A percentile compares a stretch with the other conserved stretches of the same genome.
These are phyloP conservation scores for Megacollybia marginata DNA, from an alignment of 768 basidiomycete genomes.

Conservation along the genomic window DNA sequence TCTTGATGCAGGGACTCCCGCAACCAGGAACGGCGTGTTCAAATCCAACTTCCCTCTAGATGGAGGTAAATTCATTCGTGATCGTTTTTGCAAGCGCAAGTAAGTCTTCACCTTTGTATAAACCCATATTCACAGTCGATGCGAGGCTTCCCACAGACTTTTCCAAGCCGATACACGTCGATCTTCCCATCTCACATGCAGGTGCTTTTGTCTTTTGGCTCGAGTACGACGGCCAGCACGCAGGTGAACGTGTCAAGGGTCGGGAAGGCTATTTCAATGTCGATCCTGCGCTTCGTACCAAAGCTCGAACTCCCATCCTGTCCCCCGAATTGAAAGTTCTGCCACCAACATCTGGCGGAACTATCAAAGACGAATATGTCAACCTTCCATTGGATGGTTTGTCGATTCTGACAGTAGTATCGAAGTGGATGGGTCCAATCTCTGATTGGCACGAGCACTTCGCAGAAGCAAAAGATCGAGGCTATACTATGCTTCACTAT, in stretches of 20 bases:
- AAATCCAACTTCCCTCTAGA: constrained; percentile 97
- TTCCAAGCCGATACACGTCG: constrained; percentile 86
- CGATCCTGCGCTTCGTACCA: constrained; percentile 79
- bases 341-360: constrained; percentile 42
- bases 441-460: constrained; percentile 74
- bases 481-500: constrained; percentile 98
- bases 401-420: constrained; percentile 82
- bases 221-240: constrained; percentile 68
- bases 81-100: constrained; percentile 69
- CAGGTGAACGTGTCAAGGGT: constrained; percentile 64
- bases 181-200: constrained; percentile 93
- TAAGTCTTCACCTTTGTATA: constrained; percentile 29
- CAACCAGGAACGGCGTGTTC: constrained; percentile 84
- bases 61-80: constrained; percentile 77
- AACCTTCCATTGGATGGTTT: constrained; percentile 84
- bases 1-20: constrained; percentile 87
- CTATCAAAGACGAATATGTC: constrained; percentile 41
- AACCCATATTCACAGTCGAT: constrained; percentile 12
- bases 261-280: constrained; percentile 95
- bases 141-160: constrained; percentile 76
- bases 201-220: constrained; percentile 96
- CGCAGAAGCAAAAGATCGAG: constrained; percentile 75
- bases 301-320: constrained; percentile 70
- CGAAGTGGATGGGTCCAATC: constrained; percentile 96
- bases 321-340: constrained; percentile 44